Evolutionary conservation across 345 rosid genomes (phyloP), one percentile per base, ranked within the genome.

Genomic region (Eutrema japonicum): DNA sequence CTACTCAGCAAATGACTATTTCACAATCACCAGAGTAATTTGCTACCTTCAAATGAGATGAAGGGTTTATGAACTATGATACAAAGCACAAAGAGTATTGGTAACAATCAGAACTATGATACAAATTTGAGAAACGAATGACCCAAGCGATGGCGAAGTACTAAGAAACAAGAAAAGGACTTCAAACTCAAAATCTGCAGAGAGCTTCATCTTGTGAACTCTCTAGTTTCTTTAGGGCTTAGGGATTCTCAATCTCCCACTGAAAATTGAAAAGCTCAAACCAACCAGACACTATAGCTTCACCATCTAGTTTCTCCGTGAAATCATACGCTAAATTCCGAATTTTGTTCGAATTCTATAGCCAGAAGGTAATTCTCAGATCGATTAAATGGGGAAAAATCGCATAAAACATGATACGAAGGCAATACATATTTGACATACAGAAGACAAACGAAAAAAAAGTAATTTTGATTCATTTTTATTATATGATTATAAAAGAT

Each of bases 151-250:
- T 4, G 10, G 12, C 1, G 10, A 13, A 12, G 57, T 22, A 50
- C 35, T 37, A 8, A 42, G 11, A 68, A 14, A 58, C 47, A 47
- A 36, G 26, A 70, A 70, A 35, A 57, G 2, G 47, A 18, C 29
- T 37, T 59, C 2, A 38, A 49, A 48, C 51, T 49, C 2, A 62
- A 51, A 61, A 50, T 16, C 45, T 51, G 26, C 52, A 71, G 54
- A 52, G 36, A 42, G 47, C 68, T 60, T 36, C 51, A 50, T 10
- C n/a, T 12, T 42, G 2, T 22, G 26, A 70, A 26, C 11, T 41
- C 41, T 54, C 42, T 38, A 61, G 38, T 61, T 61, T 26, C 37
- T 4, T 12, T 13, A 42, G 37, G 27, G 27, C 55, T 14, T 38
- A 40, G 8, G 26, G 8, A 4, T 69, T 18, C 18, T 18, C 40